Conservation (phyloP, 169 alveolate genomes). For the Babesia ovata region DNA sequence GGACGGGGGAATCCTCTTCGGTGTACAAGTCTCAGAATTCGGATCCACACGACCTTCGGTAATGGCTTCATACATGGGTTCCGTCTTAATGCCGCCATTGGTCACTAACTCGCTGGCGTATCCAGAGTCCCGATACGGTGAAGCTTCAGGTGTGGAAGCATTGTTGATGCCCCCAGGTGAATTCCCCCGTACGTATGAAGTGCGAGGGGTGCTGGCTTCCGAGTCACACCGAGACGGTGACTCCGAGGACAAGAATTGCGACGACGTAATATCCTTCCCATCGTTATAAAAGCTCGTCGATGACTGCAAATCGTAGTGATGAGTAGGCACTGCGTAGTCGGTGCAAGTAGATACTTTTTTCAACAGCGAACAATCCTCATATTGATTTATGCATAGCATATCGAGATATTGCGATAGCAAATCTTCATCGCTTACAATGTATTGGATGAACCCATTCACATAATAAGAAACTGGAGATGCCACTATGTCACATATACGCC, state of each 20-base stretch:
- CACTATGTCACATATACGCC: conserved; percentile 28
- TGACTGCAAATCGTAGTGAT: background rate
- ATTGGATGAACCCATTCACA: conserved; percentile 29
- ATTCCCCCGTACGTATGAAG: background rate
- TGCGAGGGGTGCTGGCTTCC: background rate
- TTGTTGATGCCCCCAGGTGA: background rate
- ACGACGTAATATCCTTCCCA: background rate
- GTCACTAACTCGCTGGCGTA: background rate
- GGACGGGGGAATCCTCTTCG: background rate
- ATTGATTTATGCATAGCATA: conserved; percentile 18
- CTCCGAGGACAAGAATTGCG: background rate
- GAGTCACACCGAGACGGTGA: background rate
- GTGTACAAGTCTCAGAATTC: background rate
- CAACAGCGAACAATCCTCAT: conserved; percentile 31
- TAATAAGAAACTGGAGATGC: conserved; percentile 17
- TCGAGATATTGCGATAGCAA: conserved; percentile 36
- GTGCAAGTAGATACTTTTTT: background rate
- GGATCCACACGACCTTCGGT: background rate
- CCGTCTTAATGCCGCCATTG: background rate
- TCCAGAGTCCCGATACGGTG: background rate
- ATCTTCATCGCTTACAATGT: conserved; percentile 21
- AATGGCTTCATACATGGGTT: background rate
- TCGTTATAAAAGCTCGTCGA: background rate
- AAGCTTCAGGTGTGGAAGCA: background rate
- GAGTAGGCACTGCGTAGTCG: background rate